Base-by-base conservation (phyloP, 2,329 filamentous ascomycete genomes). In the Ophiostoma pallidulum region DNA sequence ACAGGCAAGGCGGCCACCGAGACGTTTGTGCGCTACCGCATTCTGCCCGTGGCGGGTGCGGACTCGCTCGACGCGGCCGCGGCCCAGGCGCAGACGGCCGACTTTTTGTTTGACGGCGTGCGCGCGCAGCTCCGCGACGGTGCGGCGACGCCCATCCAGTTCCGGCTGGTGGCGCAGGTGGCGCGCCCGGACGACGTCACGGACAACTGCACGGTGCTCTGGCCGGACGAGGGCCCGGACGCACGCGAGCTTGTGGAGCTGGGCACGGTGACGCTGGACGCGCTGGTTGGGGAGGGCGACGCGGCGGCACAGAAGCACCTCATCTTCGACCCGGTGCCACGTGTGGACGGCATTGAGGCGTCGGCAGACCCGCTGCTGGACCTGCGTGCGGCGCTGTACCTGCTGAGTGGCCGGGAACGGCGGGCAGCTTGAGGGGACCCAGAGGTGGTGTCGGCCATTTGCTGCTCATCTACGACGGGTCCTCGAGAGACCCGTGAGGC, bases 251-350 rank as follows among this genome's bases (percentile, higher is more conserved):
- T 74, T 18, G 71, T 77, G 4, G 69, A 74, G 52, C 57, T 80
- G 47, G 76, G 76, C 1, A 66, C 56, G 1, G 56, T 79, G 8
- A 66, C 56, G 48, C 47, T 79, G 9, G 64, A 73, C 19, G 56
- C 58, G 20, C 49, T 69, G 9, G 57, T 67, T 22, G 58, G 61
- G 19, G 62, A 19, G 13, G 40, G 66, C n/a, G 62, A 66, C 32
- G 64, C 70, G 45, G 62, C 61, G 47, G 60, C 70, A 62, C 68
- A 74, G 62, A 72, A 77, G 62, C 61, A 64, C 28, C 63, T 74
- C 35, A 79, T 80, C 52, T 78, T 75, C 53, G 75, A 80, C 62
- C 75, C 75, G 1, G 67, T 78, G 42, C 75, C 76, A 5, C 80
- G 75, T 45, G 67, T 78, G 2, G 60, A 71, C 18, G 75, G 75